Evolutionary conservation across 805 yeast species (phyloP), one percentile per base, ranked within the genome.

Genomic region (Isabelozyma gotoi): DNA sequence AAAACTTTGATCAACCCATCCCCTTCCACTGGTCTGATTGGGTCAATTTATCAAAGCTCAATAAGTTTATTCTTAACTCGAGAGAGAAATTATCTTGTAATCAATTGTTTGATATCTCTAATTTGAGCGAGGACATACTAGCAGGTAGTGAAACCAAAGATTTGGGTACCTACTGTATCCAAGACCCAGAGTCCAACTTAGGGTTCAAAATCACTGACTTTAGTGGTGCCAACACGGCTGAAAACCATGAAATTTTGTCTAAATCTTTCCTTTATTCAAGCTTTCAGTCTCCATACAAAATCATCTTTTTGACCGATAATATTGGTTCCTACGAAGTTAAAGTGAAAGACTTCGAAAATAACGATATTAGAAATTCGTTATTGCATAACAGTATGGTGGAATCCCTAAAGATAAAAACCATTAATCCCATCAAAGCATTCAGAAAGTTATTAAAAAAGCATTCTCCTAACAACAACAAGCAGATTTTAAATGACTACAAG

Each of bases 1-100:
- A 50, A 27, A 32, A 33, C 41, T 38, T 32, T 40, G 35, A 38
- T 37, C 14, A 41, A 40, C 36, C 49, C 39, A 27, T 79, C 0
- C 73, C 75, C 27, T 79, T 79, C 49, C 76, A 77, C 47, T 79
- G 84, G 84, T 63, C 71, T n/a, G 84, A 79, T 50, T 79, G 83
- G 83, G 71, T 74, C 1, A 82, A 79, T 55, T 49, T 77, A 36
- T 60, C 76, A 1, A 50, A 53, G 12, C 51, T 79, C 17, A 66
- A 76, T 43, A 55, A 53, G 27, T 61, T 56, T 37, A 48, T 71
- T 15, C 44, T 55, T 6, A 34, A 41, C n/a, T 18, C 37, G 7
- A 37, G 33, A 5, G 44, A 40, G 8, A 44, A 44, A 32, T 35
- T 39, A 19, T 45, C 46, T 5, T 60, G 65, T 47, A 17, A 43